Conservation (phyloP, 225 moss, liverwort and hornwort species). For the Climacium dendroides region DNA sequence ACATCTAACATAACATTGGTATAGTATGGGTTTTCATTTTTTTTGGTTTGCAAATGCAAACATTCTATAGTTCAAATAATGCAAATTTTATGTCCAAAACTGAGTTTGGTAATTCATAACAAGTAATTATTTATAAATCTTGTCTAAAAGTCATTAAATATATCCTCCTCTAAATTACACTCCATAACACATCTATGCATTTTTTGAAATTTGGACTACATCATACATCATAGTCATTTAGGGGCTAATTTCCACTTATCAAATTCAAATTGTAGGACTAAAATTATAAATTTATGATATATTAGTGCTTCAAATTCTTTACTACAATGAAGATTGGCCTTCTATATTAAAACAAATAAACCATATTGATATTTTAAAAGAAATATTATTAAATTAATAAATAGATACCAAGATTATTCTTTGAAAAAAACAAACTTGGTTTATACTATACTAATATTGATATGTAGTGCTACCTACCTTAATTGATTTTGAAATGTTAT, state of each 20-base stretch:
- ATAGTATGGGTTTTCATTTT: not conserved
- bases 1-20: rapidly evolving
- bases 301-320: not conserved
- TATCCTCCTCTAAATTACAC: not conserved
- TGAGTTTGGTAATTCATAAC: not conserved
- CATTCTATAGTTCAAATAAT: not conserved
- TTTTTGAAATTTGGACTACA: not conserved
- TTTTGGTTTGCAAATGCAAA: no score
- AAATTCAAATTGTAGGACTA: not conserved
- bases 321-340: no score
- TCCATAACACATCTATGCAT: not conserved
- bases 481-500: not conserved
- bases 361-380: not conserved
- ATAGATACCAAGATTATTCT: not conserved
- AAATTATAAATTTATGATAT: not conserved
- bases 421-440: rapidly evolving
- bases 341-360: no score
- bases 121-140: no score
- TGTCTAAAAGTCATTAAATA: not conserved
- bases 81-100: rapidly evolving
- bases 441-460: not conserved
- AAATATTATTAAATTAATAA: not conserved
- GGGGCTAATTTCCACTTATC: not conserved
- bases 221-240: no score
- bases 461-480: not conserved